Conservation (phyloP, 2,329 filamentous ascomycete genomes). For the Penicillium glabrum region DNA sequence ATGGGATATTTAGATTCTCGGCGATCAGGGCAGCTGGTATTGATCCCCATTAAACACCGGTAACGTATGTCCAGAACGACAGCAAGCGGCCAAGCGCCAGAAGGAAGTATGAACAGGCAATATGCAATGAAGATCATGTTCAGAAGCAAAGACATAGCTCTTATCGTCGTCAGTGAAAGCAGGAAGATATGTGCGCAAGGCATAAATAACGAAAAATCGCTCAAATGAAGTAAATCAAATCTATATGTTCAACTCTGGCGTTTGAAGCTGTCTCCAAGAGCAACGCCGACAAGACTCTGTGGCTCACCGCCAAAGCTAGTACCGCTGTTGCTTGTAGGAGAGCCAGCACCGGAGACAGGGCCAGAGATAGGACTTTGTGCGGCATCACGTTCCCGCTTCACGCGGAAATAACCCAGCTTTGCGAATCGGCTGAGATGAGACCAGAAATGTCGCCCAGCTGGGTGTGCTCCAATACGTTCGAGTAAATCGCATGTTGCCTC, state of each 20-base stretch:
- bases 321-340: constrained; percentile 13
- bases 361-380: constrained; percentile 26
- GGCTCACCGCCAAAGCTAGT: constrained; percentile 30
- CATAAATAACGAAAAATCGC: neutral
- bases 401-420: constrained; percentile 78
- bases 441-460: constrained; percentile 94
- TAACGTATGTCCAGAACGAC: neutral
- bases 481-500: constrained; percentile 75
- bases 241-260: constrained; percentile 22
- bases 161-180: neutral
- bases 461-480: constrained; percentile 79
- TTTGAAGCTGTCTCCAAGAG: constrained; percentile 29
- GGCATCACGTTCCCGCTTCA: constrained; percentile 62
- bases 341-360: constrained; percentile 17
- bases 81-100: neutral
- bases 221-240: neutral
- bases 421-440: constrained; percentile 80
- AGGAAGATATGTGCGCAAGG: neutral
- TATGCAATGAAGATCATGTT: neutral
- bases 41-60: neutral
- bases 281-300: constrained; percentile 38
- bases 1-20: neutral
- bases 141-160: neutral
- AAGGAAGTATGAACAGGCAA: neutral
- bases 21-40: neutral